Percentiles rank a stretch among this genome's conserved stretches.
phyloP scores from a whole-genome alignment of 768 basidiomycete genomes.

The Pleurotus djamor region DNA sequence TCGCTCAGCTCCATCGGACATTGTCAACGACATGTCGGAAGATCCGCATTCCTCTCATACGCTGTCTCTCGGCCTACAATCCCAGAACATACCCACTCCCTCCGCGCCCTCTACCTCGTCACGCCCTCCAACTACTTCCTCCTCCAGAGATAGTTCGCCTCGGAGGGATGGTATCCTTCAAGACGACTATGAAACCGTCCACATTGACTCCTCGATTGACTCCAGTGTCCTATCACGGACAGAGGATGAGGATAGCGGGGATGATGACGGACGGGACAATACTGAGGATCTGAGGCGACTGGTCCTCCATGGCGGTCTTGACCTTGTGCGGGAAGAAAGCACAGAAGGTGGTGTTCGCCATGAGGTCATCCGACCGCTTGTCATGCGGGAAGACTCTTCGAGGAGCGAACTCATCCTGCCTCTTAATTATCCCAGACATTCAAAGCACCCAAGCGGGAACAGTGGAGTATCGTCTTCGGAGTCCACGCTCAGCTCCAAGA shows the following conservation, averaged over 20 bases:
- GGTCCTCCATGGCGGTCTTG: neutral
- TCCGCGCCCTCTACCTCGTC: neutral
- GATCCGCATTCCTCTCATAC: neutral
- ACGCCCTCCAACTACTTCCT: neutral
- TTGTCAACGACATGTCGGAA: constrained; percentile 6
- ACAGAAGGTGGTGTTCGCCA: constrained; percentile 5
- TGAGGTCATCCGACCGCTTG: constrained; percentile 1
- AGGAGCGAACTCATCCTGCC: constrained; percentile 4
- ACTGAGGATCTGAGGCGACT: neutral
- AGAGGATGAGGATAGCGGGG: neutral
- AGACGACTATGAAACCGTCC: constrained; percentile 2
- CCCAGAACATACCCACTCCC: neutral
- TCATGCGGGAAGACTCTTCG: constrained; percentile 4
- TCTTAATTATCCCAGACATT: neutral
- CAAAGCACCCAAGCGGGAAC: neutral
- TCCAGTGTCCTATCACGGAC: neutral
- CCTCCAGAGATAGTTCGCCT: neutral
- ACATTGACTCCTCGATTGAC: constrained; percentile 4
- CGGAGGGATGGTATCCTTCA: neutral
- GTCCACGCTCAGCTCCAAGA: neutral
- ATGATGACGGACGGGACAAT: neutral
- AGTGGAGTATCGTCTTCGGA: constrained; percentile 1
- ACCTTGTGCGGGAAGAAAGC: constrained; percentile 5
- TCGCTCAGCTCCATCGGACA: neutral
- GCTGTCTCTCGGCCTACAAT: neutral